phyloP scores from a whole-genome alignment of 1,284 basidiomycete species.

The Porogramme epimiltina region DNA sequence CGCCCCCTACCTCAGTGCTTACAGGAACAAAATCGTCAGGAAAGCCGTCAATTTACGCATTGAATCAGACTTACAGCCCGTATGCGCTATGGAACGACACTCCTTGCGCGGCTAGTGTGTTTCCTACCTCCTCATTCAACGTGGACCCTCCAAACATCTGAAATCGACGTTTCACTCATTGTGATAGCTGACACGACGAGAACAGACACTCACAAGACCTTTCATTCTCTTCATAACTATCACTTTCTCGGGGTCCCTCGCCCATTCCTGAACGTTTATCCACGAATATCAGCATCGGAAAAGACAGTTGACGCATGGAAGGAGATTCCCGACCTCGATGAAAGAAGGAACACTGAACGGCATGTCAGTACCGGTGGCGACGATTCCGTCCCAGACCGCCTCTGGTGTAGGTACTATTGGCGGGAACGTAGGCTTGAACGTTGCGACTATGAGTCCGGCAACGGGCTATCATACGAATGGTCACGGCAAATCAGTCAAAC shows the following conservation, averaged over 20 bases:
- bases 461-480: conserved; percentile 11
- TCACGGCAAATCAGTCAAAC: too few species aligned
- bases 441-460: conserved; percentile 14
- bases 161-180: too few species aligned
- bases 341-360: conserved; percentile 28
- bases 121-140: neutral
- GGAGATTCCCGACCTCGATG: conserved; percentile 23
- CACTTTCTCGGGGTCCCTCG: conserved; percentile 19
- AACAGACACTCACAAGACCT: conserved; percentile 19
- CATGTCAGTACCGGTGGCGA: conserved; percentile 15
- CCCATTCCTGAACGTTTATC: conserved; percentile 25
- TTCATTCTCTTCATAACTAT: conserved; percentile 17
- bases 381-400: conserved; percentile 19
- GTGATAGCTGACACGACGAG: too few species aligned
- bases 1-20: neutral
- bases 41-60: too few species aligned
- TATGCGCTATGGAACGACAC: conserved; percentile 12
- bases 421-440: conserved; percentile 19
- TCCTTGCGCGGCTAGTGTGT: conserved; percentile 9
- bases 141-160: conserved; percentile 5
- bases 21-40: neutral
- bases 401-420: conserved; percentile 23
- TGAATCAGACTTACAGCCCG: conserved; percentile 7
- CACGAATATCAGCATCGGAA: neutral
- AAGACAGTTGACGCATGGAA: too few species aligned